Conservation (phyloP, 371 early-diverging fungal species). For the Mortierella sp. region DNA sequence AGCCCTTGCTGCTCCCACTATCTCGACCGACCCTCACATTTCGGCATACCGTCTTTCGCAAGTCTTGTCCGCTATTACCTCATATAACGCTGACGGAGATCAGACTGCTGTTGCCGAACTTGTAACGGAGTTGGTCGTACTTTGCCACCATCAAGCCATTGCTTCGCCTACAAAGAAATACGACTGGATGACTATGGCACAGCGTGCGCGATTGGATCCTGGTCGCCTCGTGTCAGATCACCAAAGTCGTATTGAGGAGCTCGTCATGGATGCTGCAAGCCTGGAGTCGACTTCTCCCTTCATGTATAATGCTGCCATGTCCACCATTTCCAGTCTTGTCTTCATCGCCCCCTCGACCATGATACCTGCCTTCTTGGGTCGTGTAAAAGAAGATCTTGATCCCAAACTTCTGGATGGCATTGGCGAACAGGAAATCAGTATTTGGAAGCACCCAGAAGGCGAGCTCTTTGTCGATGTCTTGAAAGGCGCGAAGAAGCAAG, state of each 20-base stretch:
- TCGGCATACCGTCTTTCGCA: constrained; percentile 65
- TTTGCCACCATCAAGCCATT: constrained; percentile 81
- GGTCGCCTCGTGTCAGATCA: constrained; percentile 68
- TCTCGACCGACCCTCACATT: constrained; percentile 60
- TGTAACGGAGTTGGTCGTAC: constrained; percentile 73
- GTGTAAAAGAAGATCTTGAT: constrained; percentile 59
- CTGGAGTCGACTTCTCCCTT: constrained; percentile 40
- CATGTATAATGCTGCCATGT: constrained; percentile 66
- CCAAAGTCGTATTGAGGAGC: constrained; percentile 55
- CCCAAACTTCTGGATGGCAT: constrained; percentile 60
- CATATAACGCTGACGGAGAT: constrained; percentile 55
- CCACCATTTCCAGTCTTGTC: constrained; percentile 65
- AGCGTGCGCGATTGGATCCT: constrained; percentile 80
- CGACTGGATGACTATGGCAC: constrained; percentile 86
- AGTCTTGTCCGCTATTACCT: constrained; percentile 74
- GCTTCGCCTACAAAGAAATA: constrained; percentile 76
- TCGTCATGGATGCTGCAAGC: constrained; percentile 56
- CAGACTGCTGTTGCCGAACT: constrained; percentile 57
- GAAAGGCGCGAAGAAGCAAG: constrained; percentile 57
- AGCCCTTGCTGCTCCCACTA: constrained; percentile 58
- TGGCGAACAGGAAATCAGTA: constrained; percentile 62
- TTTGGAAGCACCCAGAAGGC: constrained; percentile 79
- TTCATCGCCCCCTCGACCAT: constrained; percentile 65
- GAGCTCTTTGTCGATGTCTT: constrained; percentile 73
- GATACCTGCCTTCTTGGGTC: constrained; percentile 57